These are phyloP conservation scores for Beauveria sp. DNA, from an alignment of 2,329 filamentous ascomycete genomes.

Conservation along the genomic window DNA sequence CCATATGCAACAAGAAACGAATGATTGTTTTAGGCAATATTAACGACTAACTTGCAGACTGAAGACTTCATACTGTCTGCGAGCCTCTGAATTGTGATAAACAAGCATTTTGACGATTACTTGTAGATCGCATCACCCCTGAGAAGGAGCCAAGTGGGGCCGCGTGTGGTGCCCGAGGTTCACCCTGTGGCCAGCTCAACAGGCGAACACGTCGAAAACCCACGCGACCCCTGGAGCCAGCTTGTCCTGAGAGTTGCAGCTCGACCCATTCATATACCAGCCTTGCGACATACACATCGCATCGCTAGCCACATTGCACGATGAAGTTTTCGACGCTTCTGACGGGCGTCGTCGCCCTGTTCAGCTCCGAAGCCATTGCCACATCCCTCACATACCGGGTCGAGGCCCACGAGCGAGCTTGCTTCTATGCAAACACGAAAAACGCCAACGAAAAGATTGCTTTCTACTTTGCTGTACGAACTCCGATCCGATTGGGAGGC, in stretches of 20 bases:
- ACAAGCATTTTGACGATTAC: too few relatives aligned
- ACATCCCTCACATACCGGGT: slow-evolving; percentile 95
- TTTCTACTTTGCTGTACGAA: slow-evolving; percentile 92
- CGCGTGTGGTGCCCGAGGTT: slow-evolving; percentile 6
- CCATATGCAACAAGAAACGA: too few relatives aligned
- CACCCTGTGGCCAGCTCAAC: slow-evolving; percentile 2
- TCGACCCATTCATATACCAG: neutral
- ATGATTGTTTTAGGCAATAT: too few relatives aligned
- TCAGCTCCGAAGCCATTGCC: slow-evolving; percentile 61
- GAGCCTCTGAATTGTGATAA: too few relatives aligned
- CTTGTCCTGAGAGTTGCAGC: slow-evolving; percentile 18
- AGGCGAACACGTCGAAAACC: slow-evolving; percentile 4
- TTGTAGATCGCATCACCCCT: neutral
- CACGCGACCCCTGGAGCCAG: slow-evolving; percentile 18
- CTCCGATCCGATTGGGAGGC: neutral
- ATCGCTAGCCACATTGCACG: slow-evolving; percentile 18
- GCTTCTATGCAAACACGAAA: slow-evolving; percentile 81
- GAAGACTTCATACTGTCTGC: too few relatives aligned
- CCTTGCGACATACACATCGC: neutral
- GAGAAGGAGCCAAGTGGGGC: slow-evolving; percentile 6
- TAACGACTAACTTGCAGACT: too few relatives aligned
- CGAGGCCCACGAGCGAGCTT: slow-evolving; percentile 83
- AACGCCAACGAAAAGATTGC: slow-evolving; percentile 81
- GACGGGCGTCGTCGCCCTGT: slow-evolving; percentile 62
- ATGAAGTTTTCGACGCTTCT: slow-evolving; percentile 62